Percentiles rank a stretch among this genome's conserved stretches.
Evolutionary conservation across 2,329 filamentous ascomycete species (phyloP).

Genomic region (Thelonectria rubi): DNA sequence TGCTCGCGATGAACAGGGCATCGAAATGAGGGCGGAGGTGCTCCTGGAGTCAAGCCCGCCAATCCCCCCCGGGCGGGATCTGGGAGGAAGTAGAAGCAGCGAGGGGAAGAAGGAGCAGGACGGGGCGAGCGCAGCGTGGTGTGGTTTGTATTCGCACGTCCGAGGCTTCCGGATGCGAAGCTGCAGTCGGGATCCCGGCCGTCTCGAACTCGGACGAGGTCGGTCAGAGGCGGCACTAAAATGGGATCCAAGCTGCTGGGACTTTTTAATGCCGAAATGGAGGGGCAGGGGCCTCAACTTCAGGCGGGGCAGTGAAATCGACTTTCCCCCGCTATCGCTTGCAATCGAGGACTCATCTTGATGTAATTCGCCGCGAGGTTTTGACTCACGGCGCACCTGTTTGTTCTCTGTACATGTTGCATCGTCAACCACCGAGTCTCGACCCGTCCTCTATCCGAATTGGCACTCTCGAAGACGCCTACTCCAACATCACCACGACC

Average conservation of each 20-base stretch:
- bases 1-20: conserved; percentile 1
- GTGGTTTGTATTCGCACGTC: conserved; percentile 7
- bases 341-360: conserved; percentile 29
- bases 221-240: conserved; percentile 42
- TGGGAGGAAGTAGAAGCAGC: neutral
- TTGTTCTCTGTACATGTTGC: neutral
- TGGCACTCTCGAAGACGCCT: too few relatives aligned
- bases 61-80: conserved; percentile 6
- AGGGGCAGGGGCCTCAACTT: conserved; percentile 33
- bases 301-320: conserved; percentile 38
- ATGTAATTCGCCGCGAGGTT: neutral
- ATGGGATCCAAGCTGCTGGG: conserved; percentile 1
- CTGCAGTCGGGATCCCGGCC: conserved; percentile 11
- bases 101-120: neutral
- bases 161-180: conserved; percentile 9
- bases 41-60: neutral
- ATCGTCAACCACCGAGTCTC: neutral
- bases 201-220: conserved; percentile 27
- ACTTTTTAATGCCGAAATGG: neutral
- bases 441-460: neutral
- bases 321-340: conserved; percentile 39
- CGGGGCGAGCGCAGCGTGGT: neutral
- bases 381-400: conserved; percentile 31
- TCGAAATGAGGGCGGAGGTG: neutral
- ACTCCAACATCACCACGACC: neutral